These are phyloP conservation scores for Diplotaxis tenuifolia DNA, from an alignment of 345 rosid species.

Conservation along the genomic window DNA sequence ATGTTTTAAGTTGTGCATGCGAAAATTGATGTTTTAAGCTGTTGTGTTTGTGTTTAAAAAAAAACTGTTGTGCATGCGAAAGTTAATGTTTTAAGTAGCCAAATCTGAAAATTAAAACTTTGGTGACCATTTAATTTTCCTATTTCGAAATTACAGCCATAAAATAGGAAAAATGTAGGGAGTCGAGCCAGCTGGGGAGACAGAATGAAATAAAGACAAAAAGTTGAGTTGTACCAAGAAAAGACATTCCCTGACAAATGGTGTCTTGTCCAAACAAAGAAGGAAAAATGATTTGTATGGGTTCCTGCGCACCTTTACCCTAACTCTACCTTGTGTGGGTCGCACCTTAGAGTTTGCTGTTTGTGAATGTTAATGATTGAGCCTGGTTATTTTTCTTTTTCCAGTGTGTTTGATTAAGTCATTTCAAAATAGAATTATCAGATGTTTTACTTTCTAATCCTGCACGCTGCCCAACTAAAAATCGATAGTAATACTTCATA, in stretches of 20 bases:
- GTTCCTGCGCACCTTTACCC: slow-evolving; percentile 23
- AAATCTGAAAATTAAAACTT: not conserved
- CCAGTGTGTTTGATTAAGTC: not conserved
- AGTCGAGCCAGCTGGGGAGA: not conserved
- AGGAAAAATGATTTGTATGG: slow-evolving; percentile 18
- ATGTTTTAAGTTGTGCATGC: too few species aligned
- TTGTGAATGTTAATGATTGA: slow-evolving; percentile 1
- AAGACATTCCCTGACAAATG: slow-evolving; percentile 40
- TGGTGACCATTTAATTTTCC: not conserved
- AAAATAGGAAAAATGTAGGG: not conserved
- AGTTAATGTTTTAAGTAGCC: too few species aligned
- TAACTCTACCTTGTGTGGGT: not conserved
- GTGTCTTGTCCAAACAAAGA: slow-evolving; percentile 13
- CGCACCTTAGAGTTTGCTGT: slow-evolving; percentile 21
- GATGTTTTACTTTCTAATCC: not conserved
- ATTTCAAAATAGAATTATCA: not conserved
- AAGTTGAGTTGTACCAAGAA: not conserved
- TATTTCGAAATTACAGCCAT: not conserved
- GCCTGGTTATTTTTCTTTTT: not conserved
- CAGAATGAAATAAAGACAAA: not conserved
- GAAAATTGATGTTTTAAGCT: too few species aligned
- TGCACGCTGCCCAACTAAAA: not conserved
- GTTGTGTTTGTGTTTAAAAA: too few species aligned
- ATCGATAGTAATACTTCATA: not conserved
- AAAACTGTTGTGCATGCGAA: too few species aligned